Conservation (phyloP, 129 eudicot species). For the Logfia minima region DNA sequence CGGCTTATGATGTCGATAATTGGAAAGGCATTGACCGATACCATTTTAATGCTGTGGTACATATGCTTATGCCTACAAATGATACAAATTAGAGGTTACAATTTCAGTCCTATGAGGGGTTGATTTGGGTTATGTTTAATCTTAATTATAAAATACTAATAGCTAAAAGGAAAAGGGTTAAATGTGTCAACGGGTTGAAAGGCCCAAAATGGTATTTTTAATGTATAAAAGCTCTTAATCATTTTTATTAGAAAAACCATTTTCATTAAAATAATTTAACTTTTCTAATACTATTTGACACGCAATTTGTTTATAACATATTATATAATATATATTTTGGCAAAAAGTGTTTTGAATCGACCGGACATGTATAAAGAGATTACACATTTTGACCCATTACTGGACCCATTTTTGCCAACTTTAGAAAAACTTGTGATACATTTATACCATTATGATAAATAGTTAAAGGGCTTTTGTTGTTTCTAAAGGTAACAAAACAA, state of each 20-base stretch:
- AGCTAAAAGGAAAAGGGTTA: too few species aligned
- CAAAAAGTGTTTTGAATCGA: neutral
- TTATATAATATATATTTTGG: too few species aligned
- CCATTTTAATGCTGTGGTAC: constrained; percentile 85
- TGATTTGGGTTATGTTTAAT: too few species aligned
- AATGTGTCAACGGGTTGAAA: too few species aligned
- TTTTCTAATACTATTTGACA: neutral
- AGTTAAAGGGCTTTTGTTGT: neutral
- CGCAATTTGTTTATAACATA: neutral
- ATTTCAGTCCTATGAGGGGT: neutral
- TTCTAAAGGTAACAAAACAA: constrained; percentile 71
- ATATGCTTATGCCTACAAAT: neutral
- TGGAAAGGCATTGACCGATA: constrained; percentile 88
- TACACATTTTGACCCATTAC: neutral
- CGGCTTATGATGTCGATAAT: constrained; percentile 91
- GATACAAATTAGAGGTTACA: neutral
- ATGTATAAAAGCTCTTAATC: too few species aligned
- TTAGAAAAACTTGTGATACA: neutral
- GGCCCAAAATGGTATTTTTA: too few species aligned
- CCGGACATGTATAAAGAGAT: neutral
- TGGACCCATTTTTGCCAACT: neutral
- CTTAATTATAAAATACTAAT: too few species aligned
- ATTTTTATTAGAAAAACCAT: too few species aligned
- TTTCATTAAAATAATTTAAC: too few species aligned
- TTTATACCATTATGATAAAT: neutral